Base-by-base conservation (phyloP, 495 filamentous ascomycete genomes). In the Stereocaulon alpinum region DNA sequence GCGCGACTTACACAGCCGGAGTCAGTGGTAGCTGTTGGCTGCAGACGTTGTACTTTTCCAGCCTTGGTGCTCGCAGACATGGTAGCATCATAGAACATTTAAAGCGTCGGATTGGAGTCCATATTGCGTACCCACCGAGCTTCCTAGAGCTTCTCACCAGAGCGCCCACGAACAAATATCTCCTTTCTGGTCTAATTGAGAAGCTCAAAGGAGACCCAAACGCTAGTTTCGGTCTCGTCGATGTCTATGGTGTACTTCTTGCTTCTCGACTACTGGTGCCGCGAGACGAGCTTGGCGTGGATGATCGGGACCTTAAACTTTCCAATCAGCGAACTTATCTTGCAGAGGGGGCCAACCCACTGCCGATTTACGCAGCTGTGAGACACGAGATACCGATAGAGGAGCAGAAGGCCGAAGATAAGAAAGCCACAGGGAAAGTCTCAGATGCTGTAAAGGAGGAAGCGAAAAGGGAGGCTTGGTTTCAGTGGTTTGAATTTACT, bases 401-500 rank as follows among this genome's bases (percentile, higher is more conserved):
- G 30, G 71, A 73, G 47, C 62, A 73, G 14, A 66, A 71, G 1
- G 69, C 80, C 40, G 71, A 75, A 18, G 64, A 72, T 0, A 77
- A 81, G 40, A 72, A 76, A 24, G 63, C 69, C 2, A 64, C 71
- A 22, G 54, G 58, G 18, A 63, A 61, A 18, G 48, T 69, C 3
- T 66, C 73, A 1, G 75, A 84, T 55, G 72, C 71, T 44, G 74
- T 70, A 0, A 85, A 86, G 63, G 79, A 80, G 56, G 78, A 82
- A 53, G 85, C 89, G 3, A 83, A 80, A 63, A 79, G 77, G 54
- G 83, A 93, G 67, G 78, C 88, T 3, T 98, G 91, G 88, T 98
- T 98, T 63, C 92, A 98, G 66, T 98, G 93, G 93, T 97, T 95
- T 64, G 93, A 98, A 63, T 83, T 91, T 59, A 95, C 89, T 0